Evolutionary conservation across 2,329 filamentous ascomycete genomes (phyloP).

Genomic region (Alternaria atra): DNA sequence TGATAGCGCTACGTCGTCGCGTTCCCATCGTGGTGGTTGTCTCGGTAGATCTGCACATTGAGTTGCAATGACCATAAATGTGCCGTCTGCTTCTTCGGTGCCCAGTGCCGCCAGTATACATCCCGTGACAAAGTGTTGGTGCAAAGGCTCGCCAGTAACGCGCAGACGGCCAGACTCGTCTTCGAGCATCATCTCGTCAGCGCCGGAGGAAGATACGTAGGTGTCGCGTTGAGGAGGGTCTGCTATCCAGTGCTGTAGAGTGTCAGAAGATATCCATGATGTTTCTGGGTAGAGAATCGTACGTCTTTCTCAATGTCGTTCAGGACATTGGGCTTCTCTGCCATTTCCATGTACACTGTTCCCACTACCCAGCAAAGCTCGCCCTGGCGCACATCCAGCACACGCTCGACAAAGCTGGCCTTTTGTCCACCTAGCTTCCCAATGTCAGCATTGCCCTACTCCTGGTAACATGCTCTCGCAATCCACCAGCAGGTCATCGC

Average conservation of each 20-base stretch:
- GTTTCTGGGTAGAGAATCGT: conserved; percentile 14
- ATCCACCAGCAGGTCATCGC: conserved; percentile 8
- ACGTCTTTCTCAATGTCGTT: conserved; percentile 95
- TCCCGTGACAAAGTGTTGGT: conserved; percentile 82
- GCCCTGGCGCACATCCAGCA: conserved; percentile 94
- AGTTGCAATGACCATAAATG: conserved; percentile 91
- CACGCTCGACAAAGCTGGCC: conserved; percentile 80
- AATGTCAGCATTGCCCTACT: conserved; percentile 13
- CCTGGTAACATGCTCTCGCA: neutral
- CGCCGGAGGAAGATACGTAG: conserved; percentile 71
- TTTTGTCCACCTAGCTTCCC: conserved; percentile 73
- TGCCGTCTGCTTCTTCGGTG: conserved; percentile 89
- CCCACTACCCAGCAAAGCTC: conserved; percentile 95
- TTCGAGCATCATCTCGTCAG: conserved; percentile 84
- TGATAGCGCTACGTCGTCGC: conserved; percentile 61
- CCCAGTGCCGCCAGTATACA: conserved; percentile 95
- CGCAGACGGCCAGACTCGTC: conserved; percentile 92
- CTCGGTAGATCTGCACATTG: conserved; percentile 86
- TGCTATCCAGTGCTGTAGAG: conserved; percentile 80
- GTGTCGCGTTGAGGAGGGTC: conserved; percentile 80
- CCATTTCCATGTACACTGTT: conserved; percentile 97
- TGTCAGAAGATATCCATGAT: conserved; percentile 12
- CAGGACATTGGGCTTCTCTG: conserved; percentile 92
- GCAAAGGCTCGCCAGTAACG: conserved; percentile 75
- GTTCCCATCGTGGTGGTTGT: conserved; percentile 82